Base-by-base conservation (phyloP, 306 rosid genomes). In the Albizia julibrissin region DNA sequence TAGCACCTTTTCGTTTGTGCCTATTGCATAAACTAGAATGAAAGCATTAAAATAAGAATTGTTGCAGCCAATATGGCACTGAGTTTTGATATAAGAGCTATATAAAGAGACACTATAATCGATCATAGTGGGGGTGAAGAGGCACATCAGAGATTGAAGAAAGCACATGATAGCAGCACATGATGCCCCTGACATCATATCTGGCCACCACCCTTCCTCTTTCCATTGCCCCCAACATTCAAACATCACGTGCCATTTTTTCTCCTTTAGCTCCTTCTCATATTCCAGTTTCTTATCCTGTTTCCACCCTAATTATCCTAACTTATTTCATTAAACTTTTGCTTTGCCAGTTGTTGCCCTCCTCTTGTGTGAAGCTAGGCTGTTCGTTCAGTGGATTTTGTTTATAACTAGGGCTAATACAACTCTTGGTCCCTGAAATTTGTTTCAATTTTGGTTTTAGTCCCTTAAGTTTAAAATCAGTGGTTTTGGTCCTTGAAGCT, bases 111-210 rank as follows among this genome's bases (percentile, higher is more conserved):
- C 44, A 18, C 27, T 29, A 31, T 10, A 76, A 83, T 62, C 76
- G 79, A 77, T 85, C 68, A 77, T 80, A 70, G 67, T 76, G 79
- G 39, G 31, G 82, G 66, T 72, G 79, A 14, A 65, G 82, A 22
- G 39, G 31, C 75, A 40, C 19, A 80, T 40, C 24, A 64, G 66
- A 82, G 86, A 58, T 58, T 58, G 15, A 81, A 69, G 79, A 65
- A 66, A 72, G 77, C 90, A 81, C 91, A 84, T 89, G 97, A 89
- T 92, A 86, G 68, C 75, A 79, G 83, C 96, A 88, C 96, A 91
- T 89, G 97, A 69, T 87, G 84, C 73, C 73, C 72, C 90, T 88
- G 82, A 85, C 91, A 87, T 91, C 87, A 85, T 86, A 83, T 78
- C 92, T 89, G 88, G 90, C 86, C 97, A 91, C 86, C 81, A 91